Evolutionary conservation across 2,329 filamentous ascomycete species (phyloP).

Genomic region (Cordyceps farinosa): DNA sequence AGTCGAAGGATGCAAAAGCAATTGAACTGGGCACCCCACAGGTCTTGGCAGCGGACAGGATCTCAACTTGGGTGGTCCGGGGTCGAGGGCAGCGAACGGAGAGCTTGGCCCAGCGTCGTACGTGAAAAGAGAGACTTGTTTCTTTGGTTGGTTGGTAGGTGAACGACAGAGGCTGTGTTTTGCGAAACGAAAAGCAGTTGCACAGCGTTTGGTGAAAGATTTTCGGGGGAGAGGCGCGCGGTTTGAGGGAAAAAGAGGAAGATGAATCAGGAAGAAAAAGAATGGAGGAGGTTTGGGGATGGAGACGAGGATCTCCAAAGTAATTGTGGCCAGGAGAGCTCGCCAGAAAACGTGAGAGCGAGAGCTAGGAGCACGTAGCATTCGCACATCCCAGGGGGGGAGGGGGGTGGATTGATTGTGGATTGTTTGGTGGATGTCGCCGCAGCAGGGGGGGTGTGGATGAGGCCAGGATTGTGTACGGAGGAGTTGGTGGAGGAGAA

Average conservation of each 20-base stretch:
- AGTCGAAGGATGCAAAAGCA: neutral
- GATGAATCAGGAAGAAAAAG: neutral
- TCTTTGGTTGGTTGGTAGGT: neutral
- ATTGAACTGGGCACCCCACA: slow-evolving; percentile 2
- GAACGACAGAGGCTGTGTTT: neutral
- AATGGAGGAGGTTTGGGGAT: neutral
- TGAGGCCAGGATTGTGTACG: neutral
- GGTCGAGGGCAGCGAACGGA: neutral
- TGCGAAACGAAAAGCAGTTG: neutral
- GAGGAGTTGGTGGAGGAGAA: neutral
- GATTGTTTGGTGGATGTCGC: slow-evolving; percentile 4
- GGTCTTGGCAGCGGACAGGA: slow-evolving; percentile 9
- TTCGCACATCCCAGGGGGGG: neutral
- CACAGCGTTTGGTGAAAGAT: neutral
- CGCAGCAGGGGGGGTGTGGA: slow-evolving; percentile 1
- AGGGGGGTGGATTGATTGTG: neutral
- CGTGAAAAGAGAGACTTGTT: neutral
- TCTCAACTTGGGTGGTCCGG: neutral
- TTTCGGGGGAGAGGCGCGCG: neutral
- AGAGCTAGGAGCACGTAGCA: neutral
- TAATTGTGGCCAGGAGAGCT: neutral
- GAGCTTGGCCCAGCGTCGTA: neutral
- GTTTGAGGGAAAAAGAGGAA: neutral
- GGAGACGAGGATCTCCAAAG: neutral
- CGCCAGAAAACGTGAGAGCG: neutral